A percentile compares a stretch with the other conserved stretches of the same genome.
These are phyloP conservation scores for Podila horticola DNA, from an alignment of 192 early-diverging fungal species.

Conservation along the genomic window DNA sequence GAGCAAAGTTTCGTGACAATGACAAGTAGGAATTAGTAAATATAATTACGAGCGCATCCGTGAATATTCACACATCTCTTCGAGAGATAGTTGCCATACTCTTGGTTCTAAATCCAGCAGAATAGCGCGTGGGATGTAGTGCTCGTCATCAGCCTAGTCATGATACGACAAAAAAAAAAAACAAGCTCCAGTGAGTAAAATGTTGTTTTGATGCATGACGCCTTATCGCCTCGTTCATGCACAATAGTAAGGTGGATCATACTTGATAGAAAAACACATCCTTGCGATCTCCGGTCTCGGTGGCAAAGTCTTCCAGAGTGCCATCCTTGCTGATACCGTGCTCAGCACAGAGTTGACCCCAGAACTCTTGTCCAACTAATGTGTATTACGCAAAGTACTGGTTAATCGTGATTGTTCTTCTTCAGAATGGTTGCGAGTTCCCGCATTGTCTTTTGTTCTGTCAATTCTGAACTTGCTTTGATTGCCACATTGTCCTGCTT, in stretches of 20 bases:
- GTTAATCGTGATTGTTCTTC: neutral
- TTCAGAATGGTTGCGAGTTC: neutral
- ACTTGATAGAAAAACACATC: slow-evolving; percentile 99
- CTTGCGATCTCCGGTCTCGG: slow-evolving; percentile 90
- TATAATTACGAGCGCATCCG: too few species aligned
- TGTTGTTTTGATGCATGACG: neutral
- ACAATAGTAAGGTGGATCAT: neutral
- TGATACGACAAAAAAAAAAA: slow-evolving; percentile 6
- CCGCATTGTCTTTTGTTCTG: too few species aligned
- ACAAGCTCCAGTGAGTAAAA: neutral
- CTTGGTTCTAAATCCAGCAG: slow-evolving; percentile 94
- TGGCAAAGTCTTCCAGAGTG: slow-evolving; percentile 91
- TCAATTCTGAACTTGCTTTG: slow-evolving; percentile 71
- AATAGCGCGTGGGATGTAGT: slow-evolving; percentile 95
- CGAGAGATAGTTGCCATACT: slow-evolving; percentile 54
- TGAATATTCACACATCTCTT: too few species aligned
- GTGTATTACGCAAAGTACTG: too few species aligned
- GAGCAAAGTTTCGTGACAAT: neutral
- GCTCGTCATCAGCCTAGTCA: slow-evolving; percentile 95
- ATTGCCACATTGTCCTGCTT: slow-evolving; percentile 98
- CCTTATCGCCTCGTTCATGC: neutral
- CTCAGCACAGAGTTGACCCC: slow-evolving; percentile 91
- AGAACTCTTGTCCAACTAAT: slow-evolving; percentile 95
- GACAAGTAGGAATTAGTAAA: too few species aligned
- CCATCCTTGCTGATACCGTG: slow-evolving; percentile 97